Percentiles rank a stretch among this genome's conserved stretches.
Conservation (phyloP, 352 stramenopile species). For the Globisporangium spinosum region DNA sequence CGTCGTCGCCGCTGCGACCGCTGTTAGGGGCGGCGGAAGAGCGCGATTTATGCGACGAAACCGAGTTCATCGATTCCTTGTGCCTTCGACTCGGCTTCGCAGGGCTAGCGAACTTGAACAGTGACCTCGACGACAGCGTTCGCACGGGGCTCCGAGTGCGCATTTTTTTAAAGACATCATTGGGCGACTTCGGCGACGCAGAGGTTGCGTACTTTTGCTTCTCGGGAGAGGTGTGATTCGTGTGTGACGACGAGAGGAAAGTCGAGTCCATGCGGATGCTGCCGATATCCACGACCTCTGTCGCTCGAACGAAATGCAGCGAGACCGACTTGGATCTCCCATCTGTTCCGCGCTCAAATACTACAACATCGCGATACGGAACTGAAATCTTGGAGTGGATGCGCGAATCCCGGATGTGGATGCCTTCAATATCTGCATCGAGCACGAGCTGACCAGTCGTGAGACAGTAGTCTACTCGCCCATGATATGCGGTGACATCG, state of each 20-base stretch:
- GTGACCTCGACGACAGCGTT: constrained; percentile 38
- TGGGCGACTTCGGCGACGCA: constrained; percentile 6
- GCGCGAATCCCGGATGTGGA: constrained; percentile 71
- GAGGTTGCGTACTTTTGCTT: background rate
- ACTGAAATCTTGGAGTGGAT: constrained; percentile 47
- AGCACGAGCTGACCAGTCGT: constrained; percentile 39
- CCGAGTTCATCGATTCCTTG: constrained; percentile 16
- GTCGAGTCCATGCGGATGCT: constrained; percentile 39
- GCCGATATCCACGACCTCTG: constrained; percentile 33
- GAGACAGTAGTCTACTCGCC: constrained; percentile 52
- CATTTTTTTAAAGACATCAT: constrained; percentile 9
- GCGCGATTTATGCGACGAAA: constrained; percentile 13
- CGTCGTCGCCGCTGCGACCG: constrained; percentile 11
- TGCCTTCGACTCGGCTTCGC: constrained; percentile 6
- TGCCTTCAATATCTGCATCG: constrained; percentile 47
- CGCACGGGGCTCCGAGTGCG: constrained; percentile 21
- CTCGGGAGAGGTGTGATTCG: background rate
- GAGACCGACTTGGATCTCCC: constrained; percentile 49
- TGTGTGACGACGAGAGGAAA: constrained; percentile 25
- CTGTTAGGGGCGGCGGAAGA: constrained; percentile 5
- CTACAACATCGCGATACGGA: constrained; percentile 69
- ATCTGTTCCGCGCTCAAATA: constrained; percentile 52
- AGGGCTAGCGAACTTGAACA: constrained; percentile 23
- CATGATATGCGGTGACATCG: constrained; percentile 42
- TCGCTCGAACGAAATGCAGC: constrained; percentile 54